Percentiles rank a stretch among this genome's conserved stretches.
Evolutionary conservation across 805 yeast genomes (phyloP).

Genomic region (Starmerella floris): DNA sequence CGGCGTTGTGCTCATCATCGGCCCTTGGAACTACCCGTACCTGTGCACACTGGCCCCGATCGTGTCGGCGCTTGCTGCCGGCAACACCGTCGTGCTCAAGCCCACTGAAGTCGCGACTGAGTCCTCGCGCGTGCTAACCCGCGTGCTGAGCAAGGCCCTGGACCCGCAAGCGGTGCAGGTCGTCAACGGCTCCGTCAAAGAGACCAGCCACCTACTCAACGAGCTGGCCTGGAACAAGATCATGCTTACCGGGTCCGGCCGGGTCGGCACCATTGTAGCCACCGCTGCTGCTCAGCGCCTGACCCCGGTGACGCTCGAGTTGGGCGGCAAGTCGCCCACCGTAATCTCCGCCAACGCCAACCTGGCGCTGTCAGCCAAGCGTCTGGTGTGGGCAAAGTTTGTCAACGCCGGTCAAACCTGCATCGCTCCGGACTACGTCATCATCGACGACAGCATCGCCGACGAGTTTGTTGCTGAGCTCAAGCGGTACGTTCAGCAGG

Average conservation of each 20-base stretch:
- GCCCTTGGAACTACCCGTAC: conserved; percentile 75
- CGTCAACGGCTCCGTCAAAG: conserved; percentile 61
- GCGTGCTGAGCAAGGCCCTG: conserved; percentile 39
- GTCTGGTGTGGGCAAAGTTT: conserved; percentile 68
- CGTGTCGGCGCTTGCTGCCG: conserved; percentile 71
- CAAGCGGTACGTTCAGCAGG: conserved; percentile 31
- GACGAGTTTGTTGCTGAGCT: conserved; percentile 37
- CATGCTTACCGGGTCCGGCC: conserved; percentile 68
- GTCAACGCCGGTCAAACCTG: conserved; percentile 83
- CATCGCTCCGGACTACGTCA: conserved; percentile 71
- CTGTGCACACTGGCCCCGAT: conserved; percentile 50
- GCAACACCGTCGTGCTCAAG: conserved; percentile 66
- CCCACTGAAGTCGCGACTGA: conserved; percentile 62
- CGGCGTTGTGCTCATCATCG: conserved; percentile 61
- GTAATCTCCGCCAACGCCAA: conserved; percentile 43
- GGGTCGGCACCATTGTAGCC: conserved; percentile 66
- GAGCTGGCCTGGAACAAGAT: conserved; percentile 65
- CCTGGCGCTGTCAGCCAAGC: conserved; percentile 34
- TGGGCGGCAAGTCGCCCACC: conserved; percentile 89
- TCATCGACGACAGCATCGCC: conserved; percentile 50
- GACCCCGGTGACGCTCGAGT: conserved; percentile 69
- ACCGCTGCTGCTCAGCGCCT: conserved; percentile 70
- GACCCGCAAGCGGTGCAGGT: conserved; percentile 45
- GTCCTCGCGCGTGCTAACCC: conserved; percentile 44
- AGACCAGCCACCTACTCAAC: conserved; percentile 47